These are phyloP conservation scores for Saccharomyces hybrid DNA, from an alignment of 1,139 yeast species.

Conservation along the genomic window DNA sequence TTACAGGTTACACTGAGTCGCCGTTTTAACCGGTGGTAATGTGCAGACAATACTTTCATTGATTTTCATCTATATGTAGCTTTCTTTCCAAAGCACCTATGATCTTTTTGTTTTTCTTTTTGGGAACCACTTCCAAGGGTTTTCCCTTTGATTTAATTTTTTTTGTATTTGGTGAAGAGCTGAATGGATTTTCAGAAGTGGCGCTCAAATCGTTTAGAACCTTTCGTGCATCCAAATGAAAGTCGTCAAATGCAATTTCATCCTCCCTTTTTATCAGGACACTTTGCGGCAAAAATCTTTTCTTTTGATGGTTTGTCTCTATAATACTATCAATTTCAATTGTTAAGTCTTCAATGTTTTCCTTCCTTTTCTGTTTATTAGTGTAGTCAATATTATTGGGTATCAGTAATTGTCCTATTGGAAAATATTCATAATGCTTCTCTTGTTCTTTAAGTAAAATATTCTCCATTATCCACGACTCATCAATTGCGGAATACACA, in stretches of 20 bases:
- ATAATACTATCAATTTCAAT: conserved; percentile 12
- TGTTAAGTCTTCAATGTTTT: conserved; percentile 6
- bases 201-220: conserved; percentile 9
- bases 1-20: no score
- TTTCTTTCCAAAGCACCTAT: neutral
- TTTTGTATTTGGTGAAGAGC: neutral
- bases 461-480: conserved; percentile 18
- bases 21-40: neutral
- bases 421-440: conserved; percentile 7
- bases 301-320: conserved; percentile 5
- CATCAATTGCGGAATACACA: conserved; percentile 19
- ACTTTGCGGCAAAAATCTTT: neutral
- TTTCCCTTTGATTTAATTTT: neutral
- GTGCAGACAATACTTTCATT: neutral
- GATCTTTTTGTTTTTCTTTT: neutral
- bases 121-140: neutral
- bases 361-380: neutral
- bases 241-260: conserved; percentile 15
- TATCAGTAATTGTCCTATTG: conserved; percentile 8
- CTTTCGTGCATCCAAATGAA: conserved; percentile 11
- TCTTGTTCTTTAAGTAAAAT: conserved; percentile 6
- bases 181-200: neutral
- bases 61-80: neutral
- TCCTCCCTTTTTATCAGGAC: conserved; percentile 11
- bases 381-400: conserved; percentile 1